These are phyloP conservation scores for Vickermania ingenoplastis DNA, from an alignment of 208 protist species.

Conservation along the genomic window DNA sequence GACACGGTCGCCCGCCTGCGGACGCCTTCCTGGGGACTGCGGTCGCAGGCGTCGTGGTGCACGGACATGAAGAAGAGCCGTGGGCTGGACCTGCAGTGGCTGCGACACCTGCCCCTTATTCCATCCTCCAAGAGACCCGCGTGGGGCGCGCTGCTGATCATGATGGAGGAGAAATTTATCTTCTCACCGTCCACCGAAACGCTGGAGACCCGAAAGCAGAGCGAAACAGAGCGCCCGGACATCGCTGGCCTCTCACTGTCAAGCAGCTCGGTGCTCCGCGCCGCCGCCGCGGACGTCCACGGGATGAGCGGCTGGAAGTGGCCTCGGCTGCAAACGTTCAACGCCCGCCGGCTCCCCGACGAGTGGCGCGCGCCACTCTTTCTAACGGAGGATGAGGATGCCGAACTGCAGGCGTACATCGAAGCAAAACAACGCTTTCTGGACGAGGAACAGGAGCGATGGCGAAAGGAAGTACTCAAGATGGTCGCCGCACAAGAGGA, in stretches of 20 bases:
- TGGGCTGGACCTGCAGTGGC: constrained; percentile 46
- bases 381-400: constrained; percentile 29
- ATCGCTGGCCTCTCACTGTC: background rate
- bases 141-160: constrained; percentile 39
- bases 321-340: constrained; percentile 45
- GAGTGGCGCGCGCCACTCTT: constrained; percentile 54
- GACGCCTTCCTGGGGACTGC: constrained; percentile 31
- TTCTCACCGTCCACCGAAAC: constrained; percentile 29
- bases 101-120: constrained; percentile 37
- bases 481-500: constrained; percentile 7
- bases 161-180: constrained; percentile 65
- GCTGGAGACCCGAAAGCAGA: constrained; percentile 19
- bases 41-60: constrained; percentile 59
- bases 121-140: constrained; percentile 28
- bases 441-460: constrained; percentile 31
- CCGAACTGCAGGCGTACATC: constrained; percentile 34
- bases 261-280: constrained; percentile 4
- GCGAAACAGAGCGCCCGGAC: constrained; percentile 9
- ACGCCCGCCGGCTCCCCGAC: constrained; percentile 38
- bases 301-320: constrained; percentile 34
- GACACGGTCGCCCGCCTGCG: constrained; percentile 44
- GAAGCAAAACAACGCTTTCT: constrained; percentile 38
- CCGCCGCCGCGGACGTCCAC: constrained; percentile 24
- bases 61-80: constrained; percentile 33
- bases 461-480: constrained; percentile 7